Evolutionary conservation across 202 grass and related monocot species (phyloP).

Genomic region (Cymbopogon flexuosus): DNA sequence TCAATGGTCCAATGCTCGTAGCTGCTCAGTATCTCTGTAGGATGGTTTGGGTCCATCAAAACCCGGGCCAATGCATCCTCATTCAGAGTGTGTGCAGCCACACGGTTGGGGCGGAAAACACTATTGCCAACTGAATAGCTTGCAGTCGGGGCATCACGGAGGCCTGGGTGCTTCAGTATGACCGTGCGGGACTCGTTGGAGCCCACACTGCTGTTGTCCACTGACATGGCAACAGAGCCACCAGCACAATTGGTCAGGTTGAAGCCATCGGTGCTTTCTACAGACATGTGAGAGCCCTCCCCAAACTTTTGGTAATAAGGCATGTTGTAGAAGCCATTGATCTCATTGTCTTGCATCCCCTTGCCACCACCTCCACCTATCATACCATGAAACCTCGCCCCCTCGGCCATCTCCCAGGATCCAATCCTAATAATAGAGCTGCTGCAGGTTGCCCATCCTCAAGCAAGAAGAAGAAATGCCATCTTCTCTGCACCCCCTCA

Average conservation of each 20-base stretch:
- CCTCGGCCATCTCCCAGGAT: slow-evolving; percentile 34
- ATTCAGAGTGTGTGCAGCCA: slow-evolving; percentile 44
- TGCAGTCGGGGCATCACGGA: slow-evolving; percentile 38
- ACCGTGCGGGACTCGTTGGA: slow-evolving; percentile 69
- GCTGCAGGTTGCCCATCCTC: slow-evolving; percentile 31
- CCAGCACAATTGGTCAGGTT: slow-evolving; percentile 43
- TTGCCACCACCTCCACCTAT: slow-evolving; percentile 38
- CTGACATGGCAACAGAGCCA: slow-evolving; percentile 64
- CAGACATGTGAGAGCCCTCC: slow-evolving; percentile 64
- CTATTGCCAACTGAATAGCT: slow-evolving; percentile 67
- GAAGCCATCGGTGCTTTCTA: slow-evolving; percentile 50
- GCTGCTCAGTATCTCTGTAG: slow-evolving; percentile 55
- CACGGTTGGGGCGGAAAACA: slow-evolving; percentile 57
- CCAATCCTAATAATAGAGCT: neutral
- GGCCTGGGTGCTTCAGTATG: slow-evolving; percentile 74
- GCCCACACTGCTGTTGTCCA: slow-evolving; percentile 63
- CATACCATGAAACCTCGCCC: slow-evolving; percentile 42
- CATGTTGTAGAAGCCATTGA: slow-evolving; percentile 55
- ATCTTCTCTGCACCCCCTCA: slow-evolving; percentile 13
- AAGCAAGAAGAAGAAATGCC: slow-evolving; percentile 14
- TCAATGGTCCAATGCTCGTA: slow-evolving; percentile 71
- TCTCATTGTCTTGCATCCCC: slow-evolving; percentile 45
- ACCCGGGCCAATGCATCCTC: slow-evolving; percentile 57
- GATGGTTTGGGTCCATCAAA: slow-evolving; percentile 55
- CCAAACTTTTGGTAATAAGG: slow-evolving; percentile 57